phyloP scores from a whole-genome alignment of 2,329 filamentous ascomycete species.

The Fusarium continuum region DNA sequence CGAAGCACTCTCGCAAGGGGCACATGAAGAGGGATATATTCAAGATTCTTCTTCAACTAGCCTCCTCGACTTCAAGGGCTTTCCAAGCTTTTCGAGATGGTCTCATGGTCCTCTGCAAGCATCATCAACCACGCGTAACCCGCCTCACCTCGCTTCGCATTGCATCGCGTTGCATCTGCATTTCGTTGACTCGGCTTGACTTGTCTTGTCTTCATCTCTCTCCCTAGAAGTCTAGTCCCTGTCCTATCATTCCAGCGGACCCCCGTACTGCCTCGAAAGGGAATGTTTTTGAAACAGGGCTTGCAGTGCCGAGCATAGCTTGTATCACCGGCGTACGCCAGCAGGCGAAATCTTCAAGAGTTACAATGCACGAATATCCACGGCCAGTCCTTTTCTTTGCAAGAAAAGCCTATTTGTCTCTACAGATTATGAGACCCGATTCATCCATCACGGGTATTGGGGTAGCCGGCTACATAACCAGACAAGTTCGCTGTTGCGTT shows the following conservation, averaged over 20 bases:
- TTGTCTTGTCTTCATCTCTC: not conserved
- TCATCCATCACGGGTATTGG: not conserved
- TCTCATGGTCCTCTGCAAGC: slow-evolving; percentile 2
- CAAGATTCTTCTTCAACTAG: not conserved
- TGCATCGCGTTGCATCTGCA: not conserved
- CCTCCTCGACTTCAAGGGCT: not conserved
- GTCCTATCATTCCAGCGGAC: slow-evolving; percentile 24
- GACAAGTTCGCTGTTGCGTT: not conserved
- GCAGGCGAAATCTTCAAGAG: not conserved
- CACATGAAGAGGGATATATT: not conserved
- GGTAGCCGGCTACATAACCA: not conserved
- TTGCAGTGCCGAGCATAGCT: slow-evolving; percentile 10
- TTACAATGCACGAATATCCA: not conserved
- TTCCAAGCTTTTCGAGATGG: not conserved
- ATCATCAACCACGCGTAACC: slow-evolving; percentile 23
- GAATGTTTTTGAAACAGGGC: slow-evolving; percentile 34
- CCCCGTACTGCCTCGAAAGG: not conserved
- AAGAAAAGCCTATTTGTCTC: not conserved
- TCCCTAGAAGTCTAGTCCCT: slow-evolving; percentile 18
- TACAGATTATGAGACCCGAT: not conserved
- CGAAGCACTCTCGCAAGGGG: not conserved
- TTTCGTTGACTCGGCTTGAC: not conserved
- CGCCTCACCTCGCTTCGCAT: not conserved
- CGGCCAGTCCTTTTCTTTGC: not conserved
- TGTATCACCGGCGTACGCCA: not conserved